Evolutionary conservation across 441 rosid species (phyloP).

Genomic region (Theobroma grandiflorum): DNA sequence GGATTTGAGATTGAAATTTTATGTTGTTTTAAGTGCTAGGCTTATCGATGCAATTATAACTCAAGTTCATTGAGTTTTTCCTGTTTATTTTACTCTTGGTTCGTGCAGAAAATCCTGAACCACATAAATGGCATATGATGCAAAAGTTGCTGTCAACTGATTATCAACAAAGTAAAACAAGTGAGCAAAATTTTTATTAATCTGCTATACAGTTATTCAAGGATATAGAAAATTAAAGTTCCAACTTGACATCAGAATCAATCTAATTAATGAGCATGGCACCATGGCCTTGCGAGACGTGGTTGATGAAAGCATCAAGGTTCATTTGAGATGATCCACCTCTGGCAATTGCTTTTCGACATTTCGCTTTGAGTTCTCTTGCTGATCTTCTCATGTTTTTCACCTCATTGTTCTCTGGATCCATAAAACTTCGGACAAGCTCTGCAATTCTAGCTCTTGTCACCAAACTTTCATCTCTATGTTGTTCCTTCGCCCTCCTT

Average conservation of each 20-base stretch:
- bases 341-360: not conserved
- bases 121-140: not conserved
- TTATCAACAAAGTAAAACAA: not conserved
- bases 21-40: no score
- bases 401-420: slow-evolving; percentile 1
- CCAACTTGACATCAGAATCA: not conserved
- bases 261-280: not conserved
- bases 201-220: not conserved
- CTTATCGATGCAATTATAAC: not conserved
- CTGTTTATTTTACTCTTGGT: not conserved
- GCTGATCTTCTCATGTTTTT: slow-evolving; percentile 18
- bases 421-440: slow-evolving; percentile 26
- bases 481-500: slow-evolving; percentile 19
- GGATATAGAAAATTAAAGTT: not conserved
- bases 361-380: slow-evolving; percentile 4
- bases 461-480: not conserved
- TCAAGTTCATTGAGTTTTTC: not conserved
- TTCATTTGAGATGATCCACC: slow-evolving; percentile 22
- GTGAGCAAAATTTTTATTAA: not conserved
- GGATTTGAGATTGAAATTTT: no score
- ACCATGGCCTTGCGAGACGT: slow-evolving; percentile 18
- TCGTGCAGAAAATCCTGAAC: not conserved
- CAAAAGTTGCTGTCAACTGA: not conserved
- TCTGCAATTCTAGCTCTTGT: slow-evolving; percentile 16
- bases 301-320: slow-evolving; percentile 29